phyloP scores from a whole-genome alignment of 2,329 filamentous ascomycete species.

The Fusarium scirpi region DNA sequence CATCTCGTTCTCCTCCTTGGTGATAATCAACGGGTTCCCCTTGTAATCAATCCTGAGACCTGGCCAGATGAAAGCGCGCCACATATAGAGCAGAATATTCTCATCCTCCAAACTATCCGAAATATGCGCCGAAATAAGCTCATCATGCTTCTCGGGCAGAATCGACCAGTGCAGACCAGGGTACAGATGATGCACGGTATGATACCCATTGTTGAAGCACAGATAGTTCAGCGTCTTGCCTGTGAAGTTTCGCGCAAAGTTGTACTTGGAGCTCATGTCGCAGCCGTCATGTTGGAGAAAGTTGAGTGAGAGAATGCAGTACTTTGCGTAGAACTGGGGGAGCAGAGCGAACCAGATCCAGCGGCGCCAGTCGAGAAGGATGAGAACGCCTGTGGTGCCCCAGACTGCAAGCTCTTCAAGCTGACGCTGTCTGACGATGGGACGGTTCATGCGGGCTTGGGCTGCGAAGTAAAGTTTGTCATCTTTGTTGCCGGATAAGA shows the following conservation, averaged over 20 bases:
- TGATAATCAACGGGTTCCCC: neutral
- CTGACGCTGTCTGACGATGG: conserved; percentile 15
- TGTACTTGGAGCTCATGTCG: conserved; percentile 26
- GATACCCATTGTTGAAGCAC: conserved; percentile 27
- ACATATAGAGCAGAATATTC: conserved; percentile 15
- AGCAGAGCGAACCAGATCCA: conserved; percentile 26
- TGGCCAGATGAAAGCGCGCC: conserved; percentile 12
- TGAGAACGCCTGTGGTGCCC: conserved; percentile 6
- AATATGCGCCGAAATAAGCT: conserved; percentile 6
- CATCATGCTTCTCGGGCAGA: conserved; percentile 9
- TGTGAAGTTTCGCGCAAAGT: conserved; percentile 25
- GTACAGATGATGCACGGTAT: conserved; percentile 22
- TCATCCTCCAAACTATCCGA: conserved; percentile 5
- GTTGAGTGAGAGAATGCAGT: conserved; percentile 22
- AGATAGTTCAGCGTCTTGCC: conserved; percentile 10
- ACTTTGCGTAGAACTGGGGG: conserved; percentile 22
- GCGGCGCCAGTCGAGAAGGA: conserved; percentile 18
- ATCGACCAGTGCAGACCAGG: conserved; percentile 23
- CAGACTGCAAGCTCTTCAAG: conserved; percentile 21
- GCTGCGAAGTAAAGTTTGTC: conserved; percentile 24
- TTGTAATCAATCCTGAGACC: conserved; percentile 22
- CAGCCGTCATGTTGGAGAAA: conserved; percentile 25
- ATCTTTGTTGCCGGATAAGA: conserved; percentile 15
- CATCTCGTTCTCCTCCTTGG: conserved; percentile 27
- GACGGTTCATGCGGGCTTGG: conserved; percentile 17